phyloP scores from a whole-genome alignment of 1,139 yeast genomes.

The Blastobotrys capitulatus region DNA sequence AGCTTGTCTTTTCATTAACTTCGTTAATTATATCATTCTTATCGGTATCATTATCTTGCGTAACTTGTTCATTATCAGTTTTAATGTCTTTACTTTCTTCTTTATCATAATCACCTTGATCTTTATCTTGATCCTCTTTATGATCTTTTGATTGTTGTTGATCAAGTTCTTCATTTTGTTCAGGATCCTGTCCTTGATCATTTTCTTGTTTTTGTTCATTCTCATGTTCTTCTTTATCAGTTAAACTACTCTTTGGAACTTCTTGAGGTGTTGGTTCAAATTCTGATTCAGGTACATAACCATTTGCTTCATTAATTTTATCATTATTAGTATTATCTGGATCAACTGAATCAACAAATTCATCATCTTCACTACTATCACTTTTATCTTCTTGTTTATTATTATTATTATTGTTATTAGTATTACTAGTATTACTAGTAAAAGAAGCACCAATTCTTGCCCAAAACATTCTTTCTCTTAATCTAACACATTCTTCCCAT shows the following conservation, averaged over 20 bases:
- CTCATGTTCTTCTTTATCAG: neutral
- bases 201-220: neutral
- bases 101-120: too few species aligned
- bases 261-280: neutral
- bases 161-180: neutral
- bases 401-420: neutral
- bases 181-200: neutral
- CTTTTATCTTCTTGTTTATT: neutral
- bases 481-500: slow-evolving; percentile 54
- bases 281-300: neutral
- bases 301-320: neutral
- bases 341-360: slow-evolving; percentile 1
- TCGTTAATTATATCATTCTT: neutral
- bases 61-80: neutral
- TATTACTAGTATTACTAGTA: neutral
- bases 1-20: neutral
- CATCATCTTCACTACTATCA: slow-evolving; percentile 1
- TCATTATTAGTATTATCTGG: neutral
- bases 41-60: neutral
- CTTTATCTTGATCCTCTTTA: neutral
- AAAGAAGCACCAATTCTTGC: slow-evolving; percentile 59
- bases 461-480: slow-evolving; percentile 69
- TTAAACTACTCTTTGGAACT: neutral
- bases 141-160: too few species aligned
- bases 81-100: too few species aligned